phyloP scores from a whole-genome alignment of 2,329 filamentous ascomycete genomes.

The Arthrobotrys sphaeroides region DNA sequence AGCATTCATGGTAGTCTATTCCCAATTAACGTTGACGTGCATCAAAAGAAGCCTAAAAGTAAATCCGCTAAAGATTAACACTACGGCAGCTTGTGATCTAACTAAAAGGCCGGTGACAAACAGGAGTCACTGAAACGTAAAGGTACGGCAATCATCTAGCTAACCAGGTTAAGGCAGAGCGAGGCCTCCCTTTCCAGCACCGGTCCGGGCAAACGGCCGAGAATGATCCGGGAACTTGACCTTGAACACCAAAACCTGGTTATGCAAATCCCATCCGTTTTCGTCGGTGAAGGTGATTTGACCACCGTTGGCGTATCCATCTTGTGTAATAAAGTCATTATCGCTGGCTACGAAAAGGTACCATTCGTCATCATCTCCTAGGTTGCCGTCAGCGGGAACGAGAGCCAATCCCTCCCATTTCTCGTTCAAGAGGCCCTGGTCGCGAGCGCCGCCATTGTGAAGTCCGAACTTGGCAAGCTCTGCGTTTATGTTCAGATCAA shows the following conservation, averaged over 20 bases:
- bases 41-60: too few species aligned
- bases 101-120: too few species aligned
- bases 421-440: conserved; percentile 72
- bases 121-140: too few species aligned
- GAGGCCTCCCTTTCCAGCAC: conserved; percentile 26
- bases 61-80: too few species aligned
- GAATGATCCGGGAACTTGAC: conserved; percentile 63
- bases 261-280: conserved; percentile 70
- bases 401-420: conserved; percentile 79
- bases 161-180: conserved; percentile 1
- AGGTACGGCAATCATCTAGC: not conserved
- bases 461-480: conserved; percentile 73
- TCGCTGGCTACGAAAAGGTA: conserved; percentile 75
- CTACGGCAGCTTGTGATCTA: too few species aligned
- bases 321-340: conserved; percentile 79
- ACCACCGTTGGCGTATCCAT: conserved; percentile 71
- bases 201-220: conserved; percentile 51
- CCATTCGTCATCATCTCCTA: conserved; percentile 68
- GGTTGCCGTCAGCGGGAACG: conserved; percentile 67
- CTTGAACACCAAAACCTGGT: conserved; percentile 72
- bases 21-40: too few species aligned
- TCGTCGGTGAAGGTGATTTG: conserved; percentile 68
- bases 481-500: conserved; percentile 74
- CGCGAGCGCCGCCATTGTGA: conserved; percentile 73
- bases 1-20: too few species aligned